Evolutionary conservation across 73 alveolate genomes (phyloP), one percentile per base, ranked within the genome.

Genomic region (Durusdinium trenchii): DNA sequence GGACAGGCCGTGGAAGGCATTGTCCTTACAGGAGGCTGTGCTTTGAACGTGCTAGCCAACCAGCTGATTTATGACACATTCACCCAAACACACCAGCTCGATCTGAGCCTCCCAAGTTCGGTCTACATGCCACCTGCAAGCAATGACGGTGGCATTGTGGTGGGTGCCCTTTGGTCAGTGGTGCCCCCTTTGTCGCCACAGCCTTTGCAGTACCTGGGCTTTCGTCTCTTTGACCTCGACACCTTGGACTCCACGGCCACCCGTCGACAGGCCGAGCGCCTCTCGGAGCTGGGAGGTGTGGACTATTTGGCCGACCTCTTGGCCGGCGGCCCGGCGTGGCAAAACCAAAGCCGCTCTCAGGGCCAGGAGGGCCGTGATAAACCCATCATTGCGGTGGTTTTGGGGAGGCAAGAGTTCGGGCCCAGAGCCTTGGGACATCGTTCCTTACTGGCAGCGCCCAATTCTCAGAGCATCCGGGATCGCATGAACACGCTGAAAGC

Each of bases 361-460:
- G n/a, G n/a, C n/a, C n/a, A n/a, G n/a, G n/a, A n/a, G n/a, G n/a
- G n/a, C n/a, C n/a, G n/a, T n/a, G n/a, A n/a, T n/a, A n/a, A n/a
- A n/a, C 96, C 96, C 64, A 67, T 89, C 50, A 69, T 89, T 46
- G 96, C 96, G n/a, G 84, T 89, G 86, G 96, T 89, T 43, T 64
- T 85, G n/a, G 96, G 96, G 6, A 85, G 96, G 6, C 96, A 64
- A 86, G 96, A 89, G 50, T 89, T 89, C 40, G 96, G 96, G 50
- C 96, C 96, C 10, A 23, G 96, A 14, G 96, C 96, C 50, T 62
- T 89, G 96, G 96, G 96, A 50, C 96, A 89, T 71, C 32, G 96
- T 32, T 89, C 96, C 23, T 52, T 89, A 67, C 78, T 89, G 81
- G 96, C 96, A 6, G 85, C 43, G 40, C 96, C 96, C 46, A 73